Evolutionary conservation across 148 eudicot genomes (phyloP), one percentile per base, ranked within the genome.

Genomic region (Diospyros kaki): DNA sequence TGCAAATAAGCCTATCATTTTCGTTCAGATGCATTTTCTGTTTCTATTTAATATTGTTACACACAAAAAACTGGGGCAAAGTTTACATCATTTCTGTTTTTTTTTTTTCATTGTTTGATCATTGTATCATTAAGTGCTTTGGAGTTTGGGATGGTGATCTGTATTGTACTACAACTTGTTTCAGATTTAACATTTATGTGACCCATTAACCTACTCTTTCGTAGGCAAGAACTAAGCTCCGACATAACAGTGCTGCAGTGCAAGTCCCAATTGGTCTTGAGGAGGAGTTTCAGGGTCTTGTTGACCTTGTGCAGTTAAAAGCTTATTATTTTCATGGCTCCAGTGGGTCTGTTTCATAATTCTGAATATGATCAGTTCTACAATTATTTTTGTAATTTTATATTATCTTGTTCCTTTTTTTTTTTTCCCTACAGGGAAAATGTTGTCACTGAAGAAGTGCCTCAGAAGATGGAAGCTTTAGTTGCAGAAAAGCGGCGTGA

Each of bases 241-340:
- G 98, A 74, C 98, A 95, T 83, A 90, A 95, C 73, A 86, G 94
- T 84, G 97, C 98, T 78, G 98, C 98, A 12, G 91, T 95, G 56
- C 98, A 95, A 85, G 88, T 92, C 54, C 98, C 98, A 55, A 87
- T 95, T 73, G 98, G 98, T 64, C 78, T 95, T 73, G 98, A 95
- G 83, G 98, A 92, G n/a, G 84, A 95, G 79, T 89, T 92, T 79
- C 80, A 86, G 82, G 98, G 97, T 68, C 96, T 95, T 50, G 79
- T 95, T 78, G 98, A 95, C 83, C 91, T 95, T 53, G 98, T 95
- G 77, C 82, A 89, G 65, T 68, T 76, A 81, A 90, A 95, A 86
- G 91, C 97, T 80, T 87, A 85, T 80, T 89, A 80, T 76, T 95
- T 95, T 73, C 91, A 76, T 71, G 99, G 99, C 75, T 80, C 91